Evolutionary conservation across 179 eudicot species (phyloP).

Genomic region (Monotropa hypopitys): DNA sequence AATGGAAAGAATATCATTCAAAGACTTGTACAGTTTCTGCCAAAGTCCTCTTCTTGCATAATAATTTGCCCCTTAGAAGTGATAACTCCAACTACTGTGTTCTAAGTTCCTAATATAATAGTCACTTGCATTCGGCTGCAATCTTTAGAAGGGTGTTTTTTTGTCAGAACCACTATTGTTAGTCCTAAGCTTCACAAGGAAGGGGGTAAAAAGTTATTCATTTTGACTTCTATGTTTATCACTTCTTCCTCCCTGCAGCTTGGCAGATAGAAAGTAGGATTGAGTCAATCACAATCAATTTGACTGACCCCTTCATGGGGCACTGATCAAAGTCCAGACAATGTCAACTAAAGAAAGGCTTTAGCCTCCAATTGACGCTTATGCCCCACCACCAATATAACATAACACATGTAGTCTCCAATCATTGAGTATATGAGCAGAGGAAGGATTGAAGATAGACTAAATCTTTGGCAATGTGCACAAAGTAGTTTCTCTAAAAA

Average conservation of each 20-base stretch:
- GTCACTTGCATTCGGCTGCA: neutral
- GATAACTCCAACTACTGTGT: neutral
- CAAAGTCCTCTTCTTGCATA: neutral
- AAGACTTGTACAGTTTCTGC: neutral
- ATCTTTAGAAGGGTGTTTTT: neutral
- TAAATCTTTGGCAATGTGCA: too few relatives aligned
- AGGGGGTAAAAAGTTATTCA: neutral
- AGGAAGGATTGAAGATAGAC: too few relatives aligned
- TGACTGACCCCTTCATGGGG: neutral
- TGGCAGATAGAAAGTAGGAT: neutral
- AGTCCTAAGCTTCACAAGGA: neutral
- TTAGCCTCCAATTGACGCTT: neutral
- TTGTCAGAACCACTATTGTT: neutral
- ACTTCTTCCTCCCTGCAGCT: too few relatives aligned
- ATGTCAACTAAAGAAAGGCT: neutral
- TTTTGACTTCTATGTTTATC: too few relatives aligned
- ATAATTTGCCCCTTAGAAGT: neutral
- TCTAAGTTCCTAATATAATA: neutral
- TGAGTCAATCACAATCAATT: neutral
- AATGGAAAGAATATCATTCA: neutral
- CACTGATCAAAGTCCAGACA: neutral
- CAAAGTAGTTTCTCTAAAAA: too few relatives aligned
- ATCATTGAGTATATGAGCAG: too few relatives aligned
- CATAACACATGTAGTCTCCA: too few relatives aligned
- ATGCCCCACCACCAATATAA: too few relatives aligned